These are phyloP conservation scores for Trapa incisa DNA, from an alignment of 345 rosid species.

Conservation along the genomic window DNA sequence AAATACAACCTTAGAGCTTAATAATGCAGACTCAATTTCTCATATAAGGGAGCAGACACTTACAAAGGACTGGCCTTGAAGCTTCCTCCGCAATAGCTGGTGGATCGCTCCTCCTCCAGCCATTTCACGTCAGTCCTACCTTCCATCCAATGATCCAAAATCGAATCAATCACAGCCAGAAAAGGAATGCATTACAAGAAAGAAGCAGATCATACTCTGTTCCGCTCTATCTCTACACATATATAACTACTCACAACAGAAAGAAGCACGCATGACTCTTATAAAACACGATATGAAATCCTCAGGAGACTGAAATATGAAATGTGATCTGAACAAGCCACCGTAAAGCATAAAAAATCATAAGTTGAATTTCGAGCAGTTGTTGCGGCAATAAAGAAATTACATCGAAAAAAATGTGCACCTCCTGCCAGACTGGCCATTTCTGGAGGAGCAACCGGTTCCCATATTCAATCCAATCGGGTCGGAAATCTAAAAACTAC, in stretches of 20 bases:
- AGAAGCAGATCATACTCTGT: neutral
- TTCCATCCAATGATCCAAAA: constrained; percentile 11
- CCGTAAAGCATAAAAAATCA: neutral
- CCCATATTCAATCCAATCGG: neutral
- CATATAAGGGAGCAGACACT: constrained; percentile 10
- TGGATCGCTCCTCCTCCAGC: constrained; percentile 90
- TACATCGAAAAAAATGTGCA: neutral
- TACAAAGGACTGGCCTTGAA: constrained; percentile 56
- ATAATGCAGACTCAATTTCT: neutral
- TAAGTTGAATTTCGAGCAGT: neutral
- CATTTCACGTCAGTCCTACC: constrained; percentile 33
- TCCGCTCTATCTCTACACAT: too few species aligned
- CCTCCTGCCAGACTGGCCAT: neutral
- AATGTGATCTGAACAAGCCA: neutral
- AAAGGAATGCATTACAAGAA: neutral
- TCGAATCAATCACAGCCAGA: neutral
- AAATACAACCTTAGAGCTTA: neutral
- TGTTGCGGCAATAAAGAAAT: neutral
- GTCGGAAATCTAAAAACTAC: neutral
- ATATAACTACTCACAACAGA: neutral
- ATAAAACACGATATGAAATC: neutral
- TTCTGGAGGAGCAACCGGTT: neutral
- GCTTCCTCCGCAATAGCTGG: constrained; percentile 78
- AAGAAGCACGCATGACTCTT: neutral
- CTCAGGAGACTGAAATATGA: neutral